Conservation (phyloP, 345 rosid genomes). For the Lepidium aucheri region DNA sequence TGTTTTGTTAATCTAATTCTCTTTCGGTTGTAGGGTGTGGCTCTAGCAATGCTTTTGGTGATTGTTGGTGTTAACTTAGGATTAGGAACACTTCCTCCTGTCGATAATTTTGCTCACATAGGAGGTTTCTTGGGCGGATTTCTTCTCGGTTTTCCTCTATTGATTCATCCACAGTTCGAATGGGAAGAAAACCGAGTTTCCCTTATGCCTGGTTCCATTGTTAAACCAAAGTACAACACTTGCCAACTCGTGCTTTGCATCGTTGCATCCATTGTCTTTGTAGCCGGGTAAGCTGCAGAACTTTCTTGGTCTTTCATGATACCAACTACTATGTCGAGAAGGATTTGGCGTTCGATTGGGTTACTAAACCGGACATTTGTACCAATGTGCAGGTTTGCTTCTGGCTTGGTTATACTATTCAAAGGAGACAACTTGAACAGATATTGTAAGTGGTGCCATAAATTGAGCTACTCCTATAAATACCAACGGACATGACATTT, state of each 20-base stretch:
- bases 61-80: slow-evolving; percentile 67
- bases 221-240: slow-evolving; percentile 59
- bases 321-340: not conserved
- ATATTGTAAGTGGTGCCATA: slow-evolving; percentile 96
- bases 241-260: slow-evolving; percentile 60
- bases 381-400: slow-evolving; percentile 42
- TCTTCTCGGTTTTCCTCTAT: slow-evolving; percentile 56
- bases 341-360: not conserved
- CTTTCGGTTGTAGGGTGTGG: slow-evolving; percentile 44
- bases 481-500: slow-evolving; percentile 51
- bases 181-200: slow-evolving; percentile 46
- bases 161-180: slow-evolving; percentile 72
- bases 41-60: slow-evolving; percentile 52
- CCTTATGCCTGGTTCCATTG: slow-evolving; percentile 44
- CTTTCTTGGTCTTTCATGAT: not conserved
- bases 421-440: slow-evolving; percentile 65
- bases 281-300: slow-evolving; percentile 51
- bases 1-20: not conserved
- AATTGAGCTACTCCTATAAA: slow-evolving; percentile 72
- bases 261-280: slow-evolving; percentile 38
- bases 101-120: slow-evolving; percentile 88
- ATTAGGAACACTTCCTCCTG: slow-evolving; percentile 85
- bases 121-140: slow-evolving; percentile 76
- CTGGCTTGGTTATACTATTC: slow-evolving; percentile 69
- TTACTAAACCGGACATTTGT: not conserved